Conservation (phyloP, 495 filamentous ascomycete species). For the Endocarpon pusillum region DNA sequence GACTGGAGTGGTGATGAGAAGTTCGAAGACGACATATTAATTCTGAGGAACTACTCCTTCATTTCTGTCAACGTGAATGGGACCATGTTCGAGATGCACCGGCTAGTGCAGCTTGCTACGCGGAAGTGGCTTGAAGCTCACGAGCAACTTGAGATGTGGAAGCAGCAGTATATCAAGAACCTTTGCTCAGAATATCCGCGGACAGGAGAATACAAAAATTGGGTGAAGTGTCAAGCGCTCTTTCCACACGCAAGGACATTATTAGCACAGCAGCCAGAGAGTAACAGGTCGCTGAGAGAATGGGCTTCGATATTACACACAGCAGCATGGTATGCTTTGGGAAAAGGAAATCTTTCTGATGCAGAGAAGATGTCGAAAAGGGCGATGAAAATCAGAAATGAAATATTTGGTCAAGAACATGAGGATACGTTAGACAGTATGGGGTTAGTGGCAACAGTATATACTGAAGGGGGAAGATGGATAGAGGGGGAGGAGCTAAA, state of each 20-base stretch:
- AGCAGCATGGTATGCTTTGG: slow-evolving; percentile 8
- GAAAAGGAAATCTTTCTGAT: slow-evolving; percentile 5
- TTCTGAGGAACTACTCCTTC: slow-evolving; percentile 25
- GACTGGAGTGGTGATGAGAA: slow-evolving; percentile 8
- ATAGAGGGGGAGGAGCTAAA: slow-evolving; percentile 8
- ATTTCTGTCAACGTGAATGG: slow-evolving; percentile 13
- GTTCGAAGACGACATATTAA: slow-evolving; percentile 27
- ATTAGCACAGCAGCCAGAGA: slow-evolving; percentile 7
- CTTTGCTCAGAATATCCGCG: slow-evolving; percentile 23
- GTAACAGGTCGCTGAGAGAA: slow-evolving; percentile 1
- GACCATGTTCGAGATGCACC: slow-evolving; percentile 9
- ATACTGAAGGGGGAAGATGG: slow-evolving; percentile 3
- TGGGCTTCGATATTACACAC: slow-evolving; percentile 13
- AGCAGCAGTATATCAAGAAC: slow-evolving; percentile 18
- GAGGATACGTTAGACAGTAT: slow-evolving; percentile 8
- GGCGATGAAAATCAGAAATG: slow-evolving; percentile 9
- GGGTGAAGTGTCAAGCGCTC: slow-evolving; percentile 12
- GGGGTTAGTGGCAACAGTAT: slow-evolving; percentile 2
- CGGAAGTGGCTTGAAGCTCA: slow-evolving; percentile 13
- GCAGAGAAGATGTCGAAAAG: slow-evolving; percentile 7
- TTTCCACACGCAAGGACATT: slow-evolving; percentile 14
- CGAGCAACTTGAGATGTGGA: slow-evolving; percentile 17
- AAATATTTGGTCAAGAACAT: slow-evolving; percentile 11
- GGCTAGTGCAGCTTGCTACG: slow-evolving; percentile 12
- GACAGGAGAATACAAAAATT: slow-evolving; percentile 19